These are phyloP conservation scores for Acidiella bohemica DNA, from an alignment of 495 filamentous ascomycete genomes.

Conservation along the genomic window DNA sequence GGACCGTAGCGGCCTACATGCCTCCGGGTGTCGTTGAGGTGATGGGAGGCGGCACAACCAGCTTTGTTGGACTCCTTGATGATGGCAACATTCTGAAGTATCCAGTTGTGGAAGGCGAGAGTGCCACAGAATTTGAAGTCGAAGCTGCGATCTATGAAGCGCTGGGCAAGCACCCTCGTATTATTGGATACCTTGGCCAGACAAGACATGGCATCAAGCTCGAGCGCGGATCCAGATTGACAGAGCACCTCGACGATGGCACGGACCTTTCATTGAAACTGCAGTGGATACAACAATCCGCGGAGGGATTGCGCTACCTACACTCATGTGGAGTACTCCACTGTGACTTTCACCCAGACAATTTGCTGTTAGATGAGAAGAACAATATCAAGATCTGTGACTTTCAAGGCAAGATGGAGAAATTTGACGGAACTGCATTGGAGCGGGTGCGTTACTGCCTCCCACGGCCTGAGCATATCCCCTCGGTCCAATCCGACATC, in stretches of 20 bases:
- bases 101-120: background rate
- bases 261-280: background rate
- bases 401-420: constrained; percentile 4
- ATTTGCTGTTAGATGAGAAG: constrained; percentile 3
- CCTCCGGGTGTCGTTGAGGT: background rate
- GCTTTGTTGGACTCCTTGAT: background rate
- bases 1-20: background rate
- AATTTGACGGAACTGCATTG: background rate
- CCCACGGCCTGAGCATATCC: background rate
- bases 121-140: background rate
- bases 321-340: background rate
- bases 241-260: background rate
- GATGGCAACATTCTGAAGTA: background rate
- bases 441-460: constrained; percentile 3
- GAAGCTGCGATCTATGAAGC: background rate
- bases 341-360: background rate
- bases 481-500: constrained; percentile 3
- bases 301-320: background rate
- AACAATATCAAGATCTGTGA: constrained; percentile 12
- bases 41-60: background rate
- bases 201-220: background rate
- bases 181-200: background rate
- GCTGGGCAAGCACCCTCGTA: background rate
- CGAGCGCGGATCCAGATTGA: background rate
- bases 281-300: background rate